Evolutionary conservation across 1,284 basidiomycete species (phyloP).

Genomic region (Puccinia polysora): DNA sequence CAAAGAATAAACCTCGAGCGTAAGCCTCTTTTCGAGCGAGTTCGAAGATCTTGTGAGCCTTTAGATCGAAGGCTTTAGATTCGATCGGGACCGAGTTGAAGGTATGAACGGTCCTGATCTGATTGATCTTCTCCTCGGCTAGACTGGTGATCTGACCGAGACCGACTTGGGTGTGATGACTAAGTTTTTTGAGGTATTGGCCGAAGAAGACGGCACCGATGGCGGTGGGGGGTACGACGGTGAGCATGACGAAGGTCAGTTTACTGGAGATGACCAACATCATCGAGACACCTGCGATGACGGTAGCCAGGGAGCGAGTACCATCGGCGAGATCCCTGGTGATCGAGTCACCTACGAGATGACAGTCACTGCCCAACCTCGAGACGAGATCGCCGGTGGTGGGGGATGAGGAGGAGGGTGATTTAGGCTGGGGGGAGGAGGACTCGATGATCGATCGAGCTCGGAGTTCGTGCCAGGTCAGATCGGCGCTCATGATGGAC

Average conservation of each 20-base stretch:
- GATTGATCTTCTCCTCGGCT: conserved; percentile 86
- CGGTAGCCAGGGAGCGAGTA: conserved; percentile 73
- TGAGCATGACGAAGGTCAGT: conserved; percentile 85
- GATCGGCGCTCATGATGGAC: conserved; percentile 43
- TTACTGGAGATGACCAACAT: conserved; percentile 94
- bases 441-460: no score
- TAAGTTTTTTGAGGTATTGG: conserved; percentile 84
- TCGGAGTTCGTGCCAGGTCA: conserved; percentile 50
- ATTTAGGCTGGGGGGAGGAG: no score
- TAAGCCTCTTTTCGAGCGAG: conserved; percentile 82
- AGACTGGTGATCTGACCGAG: conserved; percentile 84
- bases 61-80: conserved; percentile 57
- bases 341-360: conserved; percentile 88
- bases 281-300: conserved; percentile 82
- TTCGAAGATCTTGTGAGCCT: conserved; percentile 66
- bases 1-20: conserved; percentile 88
- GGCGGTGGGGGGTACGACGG: conserved; percentile 88
- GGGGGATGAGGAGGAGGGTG: conserved; percentile 7
- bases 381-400: conserved; percentile 85
- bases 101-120: conserved; percentile 85
- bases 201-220: conserved; percentile 95
- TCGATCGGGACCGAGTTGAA: conserved; percentile 76
- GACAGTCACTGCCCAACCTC: conserved; percentile 83
- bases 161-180: conserved; percentile 86
- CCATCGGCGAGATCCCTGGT: conserved; percentile 90